Evolutionary conservation across 306 rosid species (phyloP).

Genomic region (Abrus pulchellus): DNA sequence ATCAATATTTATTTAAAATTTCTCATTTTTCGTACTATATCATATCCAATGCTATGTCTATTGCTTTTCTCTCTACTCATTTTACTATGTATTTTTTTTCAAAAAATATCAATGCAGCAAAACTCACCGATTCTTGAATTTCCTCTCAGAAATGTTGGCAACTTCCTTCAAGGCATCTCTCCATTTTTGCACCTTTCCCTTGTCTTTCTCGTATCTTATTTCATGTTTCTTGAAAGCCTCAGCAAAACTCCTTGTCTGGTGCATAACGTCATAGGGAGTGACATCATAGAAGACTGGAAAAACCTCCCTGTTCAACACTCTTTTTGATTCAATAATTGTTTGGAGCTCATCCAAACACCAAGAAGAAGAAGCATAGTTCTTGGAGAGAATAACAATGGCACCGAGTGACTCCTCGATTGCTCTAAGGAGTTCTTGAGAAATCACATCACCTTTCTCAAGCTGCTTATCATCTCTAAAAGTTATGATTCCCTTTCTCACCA

Average conservation of each 20-base stretch:
- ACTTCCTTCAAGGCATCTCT: neutral
- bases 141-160: slow-evolving; percentile 13
- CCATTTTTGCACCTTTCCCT: slow-evolving; percentile 15
- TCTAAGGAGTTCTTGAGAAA: neutral
- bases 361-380: neutral
- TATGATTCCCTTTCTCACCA: slow-evolving; percentile 10
- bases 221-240: slow-evolving; percentile 10
- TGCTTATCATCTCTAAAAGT: slow-evolving; percentile 11
- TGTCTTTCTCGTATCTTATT: neutral
- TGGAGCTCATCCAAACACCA: slow-evolving; percentile 21
- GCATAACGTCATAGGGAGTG: slow-evolving; percentile 6
- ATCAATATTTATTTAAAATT: no score
- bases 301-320: neutral
- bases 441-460: slow-evolving; percentile 14
- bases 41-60: no score
- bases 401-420: slow-evolving; percentile 6
- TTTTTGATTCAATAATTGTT: slow-evolving; percentile 33
- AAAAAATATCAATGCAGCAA: neutral
- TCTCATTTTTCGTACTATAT: no score
- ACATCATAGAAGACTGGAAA: slow-evolving; percentile 40
- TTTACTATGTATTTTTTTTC: no score
- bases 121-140: slow-evolving; percentile 12
- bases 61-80: no score
- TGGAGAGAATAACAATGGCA: neutral
- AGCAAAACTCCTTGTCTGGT: slow-evolving; percentile 34